Evolutionary conservation across 306 rosid species (phyloP).

Genomic region (Oxytropis ochrocephala): DNA sequence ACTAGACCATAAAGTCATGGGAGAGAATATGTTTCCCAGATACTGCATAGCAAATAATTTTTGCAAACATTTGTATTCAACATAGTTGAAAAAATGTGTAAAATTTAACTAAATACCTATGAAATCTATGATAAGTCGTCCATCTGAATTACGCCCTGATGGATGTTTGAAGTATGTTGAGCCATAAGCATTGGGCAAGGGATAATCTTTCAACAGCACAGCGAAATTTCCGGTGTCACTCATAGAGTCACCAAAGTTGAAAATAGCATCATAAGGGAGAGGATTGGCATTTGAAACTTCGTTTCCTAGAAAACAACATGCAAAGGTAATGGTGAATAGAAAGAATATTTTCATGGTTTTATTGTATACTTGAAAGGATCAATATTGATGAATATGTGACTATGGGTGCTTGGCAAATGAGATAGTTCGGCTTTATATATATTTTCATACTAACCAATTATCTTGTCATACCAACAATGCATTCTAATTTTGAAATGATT

Average conservation of each 20-base stretch:
- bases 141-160: constrained; percentile 31
- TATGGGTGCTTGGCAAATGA: not conserved
- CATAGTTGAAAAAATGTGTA: no score
- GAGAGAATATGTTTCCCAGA: no score
- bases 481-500: not conserved
- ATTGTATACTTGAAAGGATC: not conserved
- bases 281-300: not conserved
- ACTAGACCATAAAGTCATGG: no score
- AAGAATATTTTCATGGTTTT: not conserved
- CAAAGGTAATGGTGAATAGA: not conserved
- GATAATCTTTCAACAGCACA: not conserved
- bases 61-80: no score
- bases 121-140: constrained; percentile 42
- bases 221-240: constrained; percentile 43
- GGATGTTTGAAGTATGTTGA: constrained; percentile 29
- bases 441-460: not conserved
- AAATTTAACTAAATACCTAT: constrained; percentile 24
- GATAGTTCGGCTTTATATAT: not conserved
- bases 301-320: not conserved
- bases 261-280: constrained; percentile 25
- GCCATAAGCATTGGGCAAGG: constrained; percentile 26
- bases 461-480: not conserved
- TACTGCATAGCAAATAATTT: no score
- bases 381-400: not conserved
- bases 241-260: constrained; percentile 46